These are phyloP conservation scores for Penicillium daleae DNA, from an alignment of 495 filamentous ascomycete genomes.

Conservation along the genomic window DNA sequence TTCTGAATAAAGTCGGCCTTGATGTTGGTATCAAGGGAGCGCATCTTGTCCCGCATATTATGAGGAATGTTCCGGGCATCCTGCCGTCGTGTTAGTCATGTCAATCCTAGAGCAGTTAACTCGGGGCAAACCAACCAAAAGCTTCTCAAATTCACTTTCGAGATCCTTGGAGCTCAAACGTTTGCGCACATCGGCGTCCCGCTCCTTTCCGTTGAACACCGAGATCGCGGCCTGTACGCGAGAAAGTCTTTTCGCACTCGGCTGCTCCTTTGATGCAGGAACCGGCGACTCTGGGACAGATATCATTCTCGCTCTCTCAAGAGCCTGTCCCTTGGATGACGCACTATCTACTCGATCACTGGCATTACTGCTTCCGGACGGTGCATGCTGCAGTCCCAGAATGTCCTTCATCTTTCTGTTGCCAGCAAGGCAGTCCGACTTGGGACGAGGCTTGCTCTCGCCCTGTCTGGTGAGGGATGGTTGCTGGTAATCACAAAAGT, in stretches of 20 bases:
- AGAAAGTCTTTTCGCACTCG: constrained; percentile 47
- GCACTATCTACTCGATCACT: constrained; percentile 18
- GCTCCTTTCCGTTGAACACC: constrained; percentile 57
- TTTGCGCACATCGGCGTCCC: constrained; percentile 46
- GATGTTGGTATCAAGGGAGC: constrained; percentile 81
- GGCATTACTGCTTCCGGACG: constrained; percentile 29
- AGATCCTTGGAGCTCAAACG: constrained; percentile 50
- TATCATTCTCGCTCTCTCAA: constrained; percentile 25
- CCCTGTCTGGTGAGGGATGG: constrained; percentile 54
- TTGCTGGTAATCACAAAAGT: constrained; percentile 61
- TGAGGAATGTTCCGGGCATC: constrained; percentile 90
- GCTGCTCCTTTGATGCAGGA: constrained; percentile 24
- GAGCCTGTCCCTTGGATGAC: constrained; percentile 25
- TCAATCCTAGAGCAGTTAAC: neutral
- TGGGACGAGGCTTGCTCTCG: constrained; percentile 52
- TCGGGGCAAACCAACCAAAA: constrained; percentile 40
- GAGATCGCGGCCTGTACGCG: constrained; percentile 71
- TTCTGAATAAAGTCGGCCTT: constrained; percentile 95
- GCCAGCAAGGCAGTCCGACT: constrained; percentile 52
- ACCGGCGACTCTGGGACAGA: constrained; percentile 30
- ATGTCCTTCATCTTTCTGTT: constrained; percentile 45
- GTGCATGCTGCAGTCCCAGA: constrained; percentile 30
- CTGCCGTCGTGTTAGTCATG: constrained; percentile 54
- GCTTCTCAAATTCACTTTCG: constrained; percentile 54
- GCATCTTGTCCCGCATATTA: constrained; percentile 92